Base-by-base conservation (phyloP, 2,329 filamentous ascomycete genomes). In the Calonectria naviculata region DNA sequence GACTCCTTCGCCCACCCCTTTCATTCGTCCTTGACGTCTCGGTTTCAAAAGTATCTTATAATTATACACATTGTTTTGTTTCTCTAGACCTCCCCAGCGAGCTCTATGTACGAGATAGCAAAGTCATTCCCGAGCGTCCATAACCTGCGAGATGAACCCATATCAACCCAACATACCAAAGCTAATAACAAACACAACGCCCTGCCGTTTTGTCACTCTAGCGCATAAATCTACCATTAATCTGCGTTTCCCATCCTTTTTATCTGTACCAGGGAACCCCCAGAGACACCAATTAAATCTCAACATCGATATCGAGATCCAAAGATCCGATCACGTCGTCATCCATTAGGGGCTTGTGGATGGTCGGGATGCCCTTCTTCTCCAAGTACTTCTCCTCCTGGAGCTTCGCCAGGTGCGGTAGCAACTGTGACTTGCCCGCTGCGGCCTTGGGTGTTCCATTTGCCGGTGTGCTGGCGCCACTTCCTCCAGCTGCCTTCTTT, bases 281-380 rank as follows among this genome's bases (percentile, higher is more conserved):
- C 31, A 42, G 24, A 61, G 38, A 46, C 46, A 58, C 17, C 13
- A 58, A 47, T 77, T 86, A 94, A 76, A 97, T 94, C 76, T 97
- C 95, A 78, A 98, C 92, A 77, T 98, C 96, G 81, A 98, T 95
- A 31, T 95, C 96, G 77, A 98, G 85, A 81, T 98, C 97, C 86
- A 98, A 86, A 29, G 92, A 89, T 1, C 93, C 95, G 82, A 98
- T 96, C 67, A 98, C 93, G 80, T 98, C 97, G 80, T 98, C 97
- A 73, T 98, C 95, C 87, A 93, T 93, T 68, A 95, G 89, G 34
- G 93, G 92, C 84, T 94, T 92, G 79, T 96, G 94, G 60, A 95
- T 93, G 15, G 91, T 91, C 4, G 90, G 88, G 71, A 92, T 83
- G 15, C 89, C 89, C 78, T 89, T 91, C 83, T 89, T 90, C 75